These are phyloP conservation scores for Kuraishia cidri DNA, from an alignment of 805 yeast species.

Conservation along the genomic window DNA sequence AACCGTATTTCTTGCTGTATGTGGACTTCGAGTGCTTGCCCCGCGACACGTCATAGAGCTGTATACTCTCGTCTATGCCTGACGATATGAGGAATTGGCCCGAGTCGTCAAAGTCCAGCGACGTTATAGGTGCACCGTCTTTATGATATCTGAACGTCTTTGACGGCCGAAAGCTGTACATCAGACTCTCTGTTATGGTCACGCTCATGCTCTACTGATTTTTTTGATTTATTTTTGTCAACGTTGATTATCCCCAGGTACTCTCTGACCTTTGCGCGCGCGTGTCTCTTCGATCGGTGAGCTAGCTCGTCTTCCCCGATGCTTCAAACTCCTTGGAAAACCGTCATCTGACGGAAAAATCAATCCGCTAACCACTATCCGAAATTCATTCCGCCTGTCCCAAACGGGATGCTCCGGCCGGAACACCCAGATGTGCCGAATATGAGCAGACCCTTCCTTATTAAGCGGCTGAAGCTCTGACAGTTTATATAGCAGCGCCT, in stretches of 20 bases:
- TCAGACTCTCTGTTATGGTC: constrained; percentile 7
- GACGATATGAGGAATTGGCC: constrained; percentile 73
- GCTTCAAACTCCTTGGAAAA: too few species aligned
- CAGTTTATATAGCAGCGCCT: too few species aligned
- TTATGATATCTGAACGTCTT: constrained; percentile 33
- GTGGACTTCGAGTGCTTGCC: constrained; percentile 66
- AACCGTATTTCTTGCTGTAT: constrained; percentile 86
- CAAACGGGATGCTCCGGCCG: too few species aligned
- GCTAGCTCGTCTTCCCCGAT: too few species aligned
- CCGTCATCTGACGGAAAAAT: too few species aligned
- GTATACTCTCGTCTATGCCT: constrained; percentile 76
- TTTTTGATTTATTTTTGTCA: not conserved
- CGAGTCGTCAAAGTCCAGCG: constrained; percentile 72
- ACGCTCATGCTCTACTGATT: constrained; percentile 3
- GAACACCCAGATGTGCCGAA: too few species aligned
- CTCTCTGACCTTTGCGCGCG: too few species aligned
- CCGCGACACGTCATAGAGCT: constrained; percentile 63
- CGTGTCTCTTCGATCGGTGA: too few species aligned
- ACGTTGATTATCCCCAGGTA: not conserved
- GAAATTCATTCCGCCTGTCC: too few species aligned
- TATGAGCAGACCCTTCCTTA: too few species aligned
- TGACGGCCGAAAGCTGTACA: constrained; percentile 17
- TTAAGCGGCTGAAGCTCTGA: too few species aligned
- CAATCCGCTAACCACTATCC: too few species aligned
- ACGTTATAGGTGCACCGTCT: constrained; percentile 46